phyloP scores from a whole-genome alignment of 2,329 filamentous ascomycete genomes.

The Tolypocladium ovalisporum region DNA sequence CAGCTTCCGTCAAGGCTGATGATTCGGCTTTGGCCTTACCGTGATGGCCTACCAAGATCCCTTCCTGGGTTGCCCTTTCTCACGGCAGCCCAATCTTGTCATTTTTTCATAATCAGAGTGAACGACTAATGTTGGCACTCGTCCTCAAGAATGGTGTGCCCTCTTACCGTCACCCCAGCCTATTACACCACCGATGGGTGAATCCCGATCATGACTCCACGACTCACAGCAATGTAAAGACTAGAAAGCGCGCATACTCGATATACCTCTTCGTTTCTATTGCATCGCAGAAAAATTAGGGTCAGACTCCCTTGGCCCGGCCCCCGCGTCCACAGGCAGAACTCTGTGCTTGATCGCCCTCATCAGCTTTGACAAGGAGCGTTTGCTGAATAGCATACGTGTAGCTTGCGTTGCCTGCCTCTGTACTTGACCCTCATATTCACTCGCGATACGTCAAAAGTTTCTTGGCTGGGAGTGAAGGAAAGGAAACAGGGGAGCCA shows the following conservation, averaged over 20 bases:
- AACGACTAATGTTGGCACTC: too few species aligned
- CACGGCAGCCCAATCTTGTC: neutral
- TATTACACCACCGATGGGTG: neutral
- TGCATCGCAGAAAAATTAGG: neutral
- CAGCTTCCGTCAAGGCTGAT: neutral
- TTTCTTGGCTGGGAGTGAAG: neutral
- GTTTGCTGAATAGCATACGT: neutral
- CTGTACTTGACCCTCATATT: neutral
- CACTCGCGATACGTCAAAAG: neutral
- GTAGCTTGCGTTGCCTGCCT: neutral
- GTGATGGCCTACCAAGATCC: neutral
- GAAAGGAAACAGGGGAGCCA: neutral
- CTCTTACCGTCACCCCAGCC: neutral
- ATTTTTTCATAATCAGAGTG: too few species aligned
- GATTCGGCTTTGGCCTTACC: neutral
- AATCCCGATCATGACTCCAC: neutral
- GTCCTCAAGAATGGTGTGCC: neutral
- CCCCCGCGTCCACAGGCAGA: neutral
- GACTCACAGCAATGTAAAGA: neutral
- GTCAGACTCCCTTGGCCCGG: neutral
- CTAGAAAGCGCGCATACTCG: neutral
- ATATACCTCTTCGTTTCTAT: neutral
- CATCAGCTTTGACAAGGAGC: neutral
- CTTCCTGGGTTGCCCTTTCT: neutral
- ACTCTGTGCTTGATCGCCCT: neutral